A percentile compares a stretch with the other conserved stretches of the same genome.
phyloP scores from a whole-genome alignment of 345 rosid genomes.

The Acer campestre region DNA sequence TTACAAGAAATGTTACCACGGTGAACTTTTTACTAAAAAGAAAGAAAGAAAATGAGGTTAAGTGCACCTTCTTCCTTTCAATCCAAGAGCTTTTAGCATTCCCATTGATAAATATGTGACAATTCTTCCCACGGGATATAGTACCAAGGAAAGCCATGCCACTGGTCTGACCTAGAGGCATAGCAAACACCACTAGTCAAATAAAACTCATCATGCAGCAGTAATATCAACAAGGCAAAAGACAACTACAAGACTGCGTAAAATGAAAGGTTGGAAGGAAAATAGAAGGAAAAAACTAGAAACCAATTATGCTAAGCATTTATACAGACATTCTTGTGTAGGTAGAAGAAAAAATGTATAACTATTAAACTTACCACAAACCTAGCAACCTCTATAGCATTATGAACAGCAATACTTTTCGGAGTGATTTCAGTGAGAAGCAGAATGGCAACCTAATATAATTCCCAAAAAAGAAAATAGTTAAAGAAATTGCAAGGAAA shows the following conservation, averaged over 20 bases:
- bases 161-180: constrained; percentile 97
- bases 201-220: not conserved
- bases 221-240: constrained; percentile 7
- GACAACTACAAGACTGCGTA: constrained; percentile 3
- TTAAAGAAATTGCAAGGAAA: constrained; percentile 16
- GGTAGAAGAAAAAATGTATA: not conserved
- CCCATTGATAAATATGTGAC: constrained; percentile 96
- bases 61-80: constrained; percentile 89
- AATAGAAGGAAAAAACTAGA: not conserved
- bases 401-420: constrained; percentile 96
- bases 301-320: not conserved
- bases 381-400: constrained; percentile 93
- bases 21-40: constrained; percentile 1
- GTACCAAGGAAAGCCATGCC: constrained; percentile 95
- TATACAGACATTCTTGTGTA: not conserved
- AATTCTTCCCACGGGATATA: constrained; percentile 96
- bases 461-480: constrained; percentile 14
- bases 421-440: constrained; percentile 99
- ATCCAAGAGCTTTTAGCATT: constrained; percentile 90
- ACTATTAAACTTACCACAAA: constrained; percentile 70
- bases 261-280: not conserved
- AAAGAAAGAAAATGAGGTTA: constrained; percentile 2
- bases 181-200: constrained; percentile 41
- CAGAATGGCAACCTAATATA: constrained; percentile 77
- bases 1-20: not conserved